Percentiles rank a stretch among this genome's conserved stretches.
phyloP scores from a whole-genome alignment of 176 grass and related monocot species.

The Tillandsia leiboldiana region DNA sequence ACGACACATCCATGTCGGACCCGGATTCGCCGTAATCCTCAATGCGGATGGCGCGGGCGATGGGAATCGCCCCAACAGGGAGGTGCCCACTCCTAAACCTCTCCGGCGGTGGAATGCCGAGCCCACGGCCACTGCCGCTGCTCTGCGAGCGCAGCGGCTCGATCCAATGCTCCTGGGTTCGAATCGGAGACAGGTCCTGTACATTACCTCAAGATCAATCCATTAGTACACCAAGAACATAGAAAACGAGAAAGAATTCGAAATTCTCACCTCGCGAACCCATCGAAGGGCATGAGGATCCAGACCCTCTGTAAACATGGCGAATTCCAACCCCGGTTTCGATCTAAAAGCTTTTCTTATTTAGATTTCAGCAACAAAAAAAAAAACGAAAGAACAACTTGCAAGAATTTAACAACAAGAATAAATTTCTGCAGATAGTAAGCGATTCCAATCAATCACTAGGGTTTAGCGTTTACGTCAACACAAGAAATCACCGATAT shows the following conservation, averaged over 20 bases:
- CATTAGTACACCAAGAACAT: not conserved
- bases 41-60: conserved; percentile 31
- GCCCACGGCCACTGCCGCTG: conserved; percentile 3
- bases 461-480: too few relatives aligned
- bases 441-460: not conserved
- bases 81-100: conserved; percentile 86
- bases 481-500: too few relatives aligned
- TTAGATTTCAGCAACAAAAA: conserved; percentile 4
- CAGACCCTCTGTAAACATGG: conserved; percentile 91
- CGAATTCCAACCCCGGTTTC: not conserved
- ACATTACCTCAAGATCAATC: not conserved
- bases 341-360: conserved; percentile 29
- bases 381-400: conserved; percentile 23
- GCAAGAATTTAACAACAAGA: not conserved
- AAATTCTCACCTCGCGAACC: conserved; percentile 61
- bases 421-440: not conserved
- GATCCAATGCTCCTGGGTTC: conserved; percentile 34
- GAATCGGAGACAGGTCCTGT: conserved; percentile 14
- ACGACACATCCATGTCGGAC: conserved; percentile 93
- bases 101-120: conserved; percentile 77
- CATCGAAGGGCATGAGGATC: conserved; percentile 70
- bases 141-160: conserved; percentile 41
- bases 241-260: not conserved
- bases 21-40: conserved; percentile 46
- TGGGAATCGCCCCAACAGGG: conserved; percentile 39